phyloP scores from a whole-genome alignment of 345 rosid genomes.

The Rhodamnia argentea region DNA sequence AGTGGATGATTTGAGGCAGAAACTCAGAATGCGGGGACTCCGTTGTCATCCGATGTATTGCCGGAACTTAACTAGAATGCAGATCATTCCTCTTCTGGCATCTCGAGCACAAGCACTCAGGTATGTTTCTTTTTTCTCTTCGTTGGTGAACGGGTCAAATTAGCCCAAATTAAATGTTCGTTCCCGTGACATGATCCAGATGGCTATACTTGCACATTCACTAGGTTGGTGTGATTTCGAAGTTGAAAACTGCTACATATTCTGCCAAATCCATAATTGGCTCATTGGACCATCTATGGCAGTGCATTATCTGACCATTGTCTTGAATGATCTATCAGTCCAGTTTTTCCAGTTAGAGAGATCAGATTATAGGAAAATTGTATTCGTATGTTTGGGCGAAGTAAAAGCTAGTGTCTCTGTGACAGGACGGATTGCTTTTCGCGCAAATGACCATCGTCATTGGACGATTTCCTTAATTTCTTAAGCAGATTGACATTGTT shows the following conservation, averaged over 20 bases:
- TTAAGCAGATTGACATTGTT: neutral
- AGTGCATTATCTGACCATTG: neutral
- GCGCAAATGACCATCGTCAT: neutral
- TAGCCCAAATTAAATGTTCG: neutral
- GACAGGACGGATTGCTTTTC: neutral
- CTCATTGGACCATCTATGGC: neutral
- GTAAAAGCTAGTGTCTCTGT: neutral
- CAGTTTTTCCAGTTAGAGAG: neutral
- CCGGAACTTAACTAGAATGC: slow-evolving; percentile 70
- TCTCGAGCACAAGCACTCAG: slow-evolving; percentile 94
- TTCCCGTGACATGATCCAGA: neutral
- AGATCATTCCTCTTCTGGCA: slow-evolving; percentile 81
- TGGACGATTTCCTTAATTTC: neutral
- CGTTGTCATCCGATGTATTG: slow-evolving; percentile 98
- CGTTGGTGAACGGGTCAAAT: neutral
- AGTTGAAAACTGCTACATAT: neutral
- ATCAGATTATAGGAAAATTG: neutral
- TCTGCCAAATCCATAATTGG: neutral
- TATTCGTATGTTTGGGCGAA: neutral
- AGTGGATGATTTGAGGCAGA: slow-evolving; percentile 87
- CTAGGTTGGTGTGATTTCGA: neutral
- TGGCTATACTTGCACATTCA: neutral
- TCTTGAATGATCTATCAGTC: neutral
- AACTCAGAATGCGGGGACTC: slow-evolving; percentile 86
- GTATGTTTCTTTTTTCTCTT: slow-evolving; percentile 13